Percentiles rank a stretch among this genome's conserved stretches.
phyloP scores from a whole-genome alignment of 2,329 filamentous ascomycete species.

The Arthrobotrys sinensis region DNA sequence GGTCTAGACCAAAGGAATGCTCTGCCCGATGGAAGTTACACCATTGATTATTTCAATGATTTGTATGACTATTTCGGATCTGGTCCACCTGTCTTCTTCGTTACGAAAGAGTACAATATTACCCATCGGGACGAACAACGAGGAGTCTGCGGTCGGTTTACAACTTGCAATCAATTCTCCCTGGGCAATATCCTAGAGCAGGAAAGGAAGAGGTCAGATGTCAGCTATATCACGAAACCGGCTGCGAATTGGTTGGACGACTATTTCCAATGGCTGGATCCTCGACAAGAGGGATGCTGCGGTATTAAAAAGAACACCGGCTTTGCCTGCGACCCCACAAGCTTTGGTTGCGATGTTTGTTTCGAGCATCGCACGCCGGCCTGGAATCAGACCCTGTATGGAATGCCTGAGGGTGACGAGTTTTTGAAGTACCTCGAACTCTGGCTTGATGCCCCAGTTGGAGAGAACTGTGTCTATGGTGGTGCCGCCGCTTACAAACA shows the following conservation, averaged over 20 bases:
- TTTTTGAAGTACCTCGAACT: slow-evolving; percentile 88
- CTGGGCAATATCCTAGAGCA: slow-evolving; percentile 92
- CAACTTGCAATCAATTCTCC: slow-evolving; percentile 86
- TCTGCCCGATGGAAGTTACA: slow-evolving; percentile 91
- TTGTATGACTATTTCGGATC: slow-evolving; percentile 91
- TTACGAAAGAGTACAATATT: slow-evolving; percentile 84
- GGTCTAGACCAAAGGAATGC: slow-evolving; percentile 91
- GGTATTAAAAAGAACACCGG: slow-evolving; percentile 72
- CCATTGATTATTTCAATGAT: slow-evolving; percentile 97
- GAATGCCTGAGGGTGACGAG: slow-evolving; percentile 94
- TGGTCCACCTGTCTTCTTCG: slow-evolving; percentile 96
- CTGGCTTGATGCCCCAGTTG: slow-evolving; percentile 85
- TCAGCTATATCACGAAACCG: slow-evolving; percentile 89
- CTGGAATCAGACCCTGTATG: slow-evolving; percentile 90
- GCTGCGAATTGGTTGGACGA: slow-evolving; percentile 98
- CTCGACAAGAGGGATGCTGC: slow-evolving; percentile 78
- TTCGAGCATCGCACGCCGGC: slow-evolving; percentile 82
- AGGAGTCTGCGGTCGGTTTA: slow-evolving; percentile 90
- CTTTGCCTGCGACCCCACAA: slow-evolving; percentile 61
- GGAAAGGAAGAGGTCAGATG: slow-evolving; percentile 88
- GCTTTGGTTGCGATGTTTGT: slow-evolving; percentile 79
- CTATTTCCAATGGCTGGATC: slow-evolving; percentile 97
- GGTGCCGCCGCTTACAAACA: slow-evolving; percentile 89
- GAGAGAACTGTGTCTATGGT: slow-evolving; percentile 86
- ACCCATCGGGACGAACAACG: slow-evolving; percentile 83